Evolutionary conservation across 768 basidiomycete genomes (phyloP), one percentile per base, ranked within the genome.

Genomic region (Pisolithus orientalis): DNA sequence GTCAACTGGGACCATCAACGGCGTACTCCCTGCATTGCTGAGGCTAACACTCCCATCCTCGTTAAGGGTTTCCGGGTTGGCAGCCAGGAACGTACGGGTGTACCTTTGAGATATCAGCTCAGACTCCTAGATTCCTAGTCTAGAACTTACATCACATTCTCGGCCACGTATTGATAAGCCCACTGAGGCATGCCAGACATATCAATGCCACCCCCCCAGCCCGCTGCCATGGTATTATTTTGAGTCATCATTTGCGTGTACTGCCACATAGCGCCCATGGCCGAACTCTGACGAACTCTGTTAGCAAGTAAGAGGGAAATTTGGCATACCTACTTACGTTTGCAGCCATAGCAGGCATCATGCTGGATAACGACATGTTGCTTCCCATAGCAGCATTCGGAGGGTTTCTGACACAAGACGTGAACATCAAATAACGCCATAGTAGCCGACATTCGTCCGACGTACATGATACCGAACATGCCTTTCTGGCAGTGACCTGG

Each of bases 401-500:
- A 47, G 62, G 16, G 64, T 29, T 24, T 39, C 28, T 34, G 11
- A 17, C 21, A 16, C 2, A 40, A 79, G 78, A 60, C 85, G 86
- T 73, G 80, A 83, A 16, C 74, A 78, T 27, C 81, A 72, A 65
- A 76, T 72, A 31, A 64, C 71, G 49, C 71, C 66, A 21, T 44
- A 59, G 75, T 50, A 65, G 74, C 13, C 21, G 21, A 21, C 21
- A 21, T 21, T 38, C 21, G 1, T n/a, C 17, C 13, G 64, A 71
- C 53, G 39, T 62, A 80, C 78, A 87, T 82, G 70, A 86, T 78
- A 70, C 86, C 87, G 65, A 88, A 91, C 88, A 91, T 91, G 61
- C 88, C 90, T 76, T 87, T 83, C 64, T 80, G 67, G 65, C 90
- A 91, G 66, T 92, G 89, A 51, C 60, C 69, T 42, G 84, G 80